Base-by-base conservation (phyloP, 1,284 basidiomycete species). In the Takashimella tepidaria region DNA sequence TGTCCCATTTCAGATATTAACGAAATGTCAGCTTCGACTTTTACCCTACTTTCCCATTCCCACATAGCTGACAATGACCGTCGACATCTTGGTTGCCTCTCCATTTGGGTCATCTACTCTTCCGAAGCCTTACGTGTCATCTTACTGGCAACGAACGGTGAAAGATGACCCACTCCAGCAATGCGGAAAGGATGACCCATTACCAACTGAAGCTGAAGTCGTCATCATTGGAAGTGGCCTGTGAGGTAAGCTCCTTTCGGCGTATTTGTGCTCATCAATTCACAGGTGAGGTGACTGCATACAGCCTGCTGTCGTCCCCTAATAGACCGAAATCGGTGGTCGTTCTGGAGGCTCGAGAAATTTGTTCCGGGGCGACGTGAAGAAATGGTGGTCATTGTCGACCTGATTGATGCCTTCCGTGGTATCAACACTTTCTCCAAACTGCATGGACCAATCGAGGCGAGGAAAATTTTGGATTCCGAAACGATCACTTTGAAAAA, bases 171-270 rank as follows among this genome's bases (percentile, higher is more conserved):
- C 66, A 2, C 43, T 67, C 4, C 51, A 59, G 11, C 55, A 62
- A 40, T 52, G 56, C 37, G 55, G 62, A 6, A 51, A 50, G 12
- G 56, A 60, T 12, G 59, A 52, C 3, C 46, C 53, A 10, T 51
- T 68, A 11, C 63, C 66, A 3, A 11, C 41, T 16, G 27, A 51
- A 42, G 67, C 61, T 6, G 64, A 64, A 11, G 61, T 66, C 3
- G 66, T 67, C 4, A 56, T 69, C 45, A 67, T 67, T 31, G 67
- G 65, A 22, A 61, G 60, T 13, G 67, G 65, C 10, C 57, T 68
- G 56, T 41, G 22, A 21, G 48, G 41, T 50, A 43, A 5, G 24
- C 41, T 1, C 6, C 10, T 31, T 10, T 21, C 25, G 16, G 37
- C 26, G 8, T 40, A 5, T n/a, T 43, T 4, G 21, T 12, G 24